Conservation (phyloP, 1,284 basidiomycete genomes). For the Ceratorhiza oryzae-sativae region DNA sequence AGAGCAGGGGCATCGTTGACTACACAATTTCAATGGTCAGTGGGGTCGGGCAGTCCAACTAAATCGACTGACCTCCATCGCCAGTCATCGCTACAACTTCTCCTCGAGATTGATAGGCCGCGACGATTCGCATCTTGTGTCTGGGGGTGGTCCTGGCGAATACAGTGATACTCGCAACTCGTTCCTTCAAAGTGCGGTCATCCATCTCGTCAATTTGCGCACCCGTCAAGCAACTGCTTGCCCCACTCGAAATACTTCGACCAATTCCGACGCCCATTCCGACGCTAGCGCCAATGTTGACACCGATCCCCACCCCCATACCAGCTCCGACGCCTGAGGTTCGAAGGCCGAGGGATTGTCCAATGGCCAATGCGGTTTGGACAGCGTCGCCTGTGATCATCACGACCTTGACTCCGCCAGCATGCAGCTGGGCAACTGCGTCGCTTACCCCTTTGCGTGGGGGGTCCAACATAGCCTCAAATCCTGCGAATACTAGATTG, state of each 20-base stretch:
- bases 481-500: conserved; percentile 87
- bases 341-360: conserved; percentile 86
- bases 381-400: conserved; percentile 99
- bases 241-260: conserved; percentile 44
- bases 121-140: conserved; percentile 97
- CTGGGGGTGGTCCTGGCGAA: conserved; percentile 95
- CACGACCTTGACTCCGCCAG: conserved; percentile 90
- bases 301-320: not conserved
- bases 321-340: conserved; percentile 39
- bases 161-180: conserved; percentile 79
- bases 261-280: conserved; percentile 33
- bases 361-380: conserved; percentile 89
- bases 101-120: conserved; percentile 88
- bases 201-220: conserved; percentile 85
- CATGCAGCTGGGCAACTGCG: conserved; percentile 79
- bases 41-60: not conserved
- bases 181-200: conserved; percentile 80
- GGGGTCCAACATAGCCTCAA: conserved; percentile 95
- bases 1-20: conserved; percentile 97
- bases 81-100: conserved; percentile 97
- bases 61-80: conserved; percentile 70
- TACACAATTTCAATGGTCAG: conserved; percentile 47
- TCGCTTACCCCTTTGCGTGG: conserved; percentile 93
- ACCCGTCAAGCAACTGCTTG: conserved; percentile 72
- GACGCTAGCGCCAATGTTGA: conserved; percentile 15